Conservation (phyloP, 75 land plant genomes). For the Cupressus sempervirens region DNA sequence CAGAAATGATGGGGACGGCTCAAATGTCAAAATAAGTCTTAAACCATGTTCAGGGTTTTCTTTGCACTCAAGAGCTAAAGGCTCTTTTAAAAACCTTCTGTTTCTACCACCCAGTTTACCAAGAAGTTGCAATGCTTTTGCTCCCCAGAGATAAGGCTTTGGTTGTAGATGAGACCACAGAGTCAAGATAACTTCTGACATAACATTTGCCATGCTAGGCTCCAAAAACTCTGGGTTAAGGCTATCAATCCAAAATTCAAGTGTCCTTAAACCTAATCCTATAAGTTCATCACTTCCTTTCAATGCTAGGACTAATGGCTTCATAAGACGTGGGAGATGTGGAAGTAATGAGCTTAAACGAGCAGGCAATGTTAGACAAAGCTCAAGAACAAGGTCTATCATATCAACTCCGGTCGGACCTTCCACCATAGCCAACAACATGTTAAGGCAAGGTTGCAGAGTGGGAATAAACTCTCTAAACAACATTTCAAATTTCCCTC, state of each 20-base stretch:
- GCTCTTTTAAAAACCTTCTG: constrained; percentile 93
- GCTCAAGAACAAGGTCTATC: constrained; percentile 87
- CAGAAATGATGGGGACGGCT: constrained; percentile 93
- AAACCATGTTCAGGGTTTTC: constrained; percentile 99
- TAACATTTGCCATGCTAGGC: constrained; percentile 97
- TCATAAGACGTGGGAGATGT: constrained; percentile 91
- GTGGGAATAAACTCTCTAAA: constrained; percentile 79
- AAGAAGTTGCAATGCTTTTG: constrained; percentile 82
- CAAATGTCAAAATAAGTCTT: constrained; percentile 92
- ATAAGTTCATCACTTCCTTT: constrained; percentile 96
- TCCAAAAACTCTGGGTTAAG: constrained; percentile 98
- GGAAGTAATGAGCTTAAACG: constrained; percentile 96
- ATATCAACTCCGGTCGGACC: constrained; percentile 96
- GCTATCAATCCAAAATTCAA: constrained; percentile 98
- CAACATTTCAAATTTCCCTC: constrained; percentile 86
- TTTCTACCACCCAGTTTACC: constrained; percentile 98
- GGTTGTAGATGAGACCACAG: constrained; percentile 98
- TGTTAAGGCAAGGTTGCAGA: constrained; percentile 87
- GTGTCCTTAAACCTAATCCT: constrained; percentile 77
- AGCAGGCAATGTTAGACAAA: constrained; percentile 92
- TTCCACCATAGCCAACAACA: constrained; percentile 94
- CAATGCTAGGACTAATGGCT: constrained; percentile 90
- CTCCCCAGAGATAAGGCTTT: constrained; percentile 90
- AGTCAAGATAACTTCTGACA: constrained; percentile 89
- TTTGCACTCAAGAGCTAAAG: constrained; percentile 92